Conservation (phyloP, 495 filamentous ascomycete genomes). For the Aspergillus leporis region DNA sequence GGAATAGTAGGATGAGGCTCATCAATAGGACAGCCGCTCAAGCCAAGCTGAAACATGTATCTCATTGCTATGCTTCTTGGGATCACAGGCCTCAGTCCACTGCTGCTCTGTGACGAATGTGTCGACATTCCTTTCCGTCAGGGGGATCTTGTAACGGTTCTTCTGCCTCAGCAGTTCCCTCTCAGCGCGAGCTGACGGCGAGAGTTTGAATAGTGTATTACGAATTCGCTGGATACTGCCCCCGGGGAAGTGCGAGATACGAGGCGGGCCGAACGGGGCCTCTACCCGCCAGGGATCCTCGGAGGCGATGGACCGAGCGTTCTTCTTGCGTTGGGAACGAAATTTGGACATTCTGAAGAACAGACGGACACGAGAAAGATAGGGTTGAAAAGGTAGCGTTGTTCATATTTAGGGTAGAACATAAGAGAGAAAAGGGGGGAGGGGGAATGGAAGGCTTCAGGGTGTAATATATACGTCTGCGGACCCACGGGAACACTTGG, state of each 20-base stretch:
- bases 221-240: conserved; percentile 40
- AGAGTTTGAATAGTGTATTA: conserved; percentile 38
- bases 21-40: conserved; percentile 53
- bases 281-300: conserved; percentile 39
- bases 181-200: conserved; percentile 40
- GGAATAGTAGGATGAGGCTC: neutral
- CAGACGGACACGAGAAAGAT: neutral
- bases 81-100: conserved; percentile 57
- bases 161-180: conserved; percentile 42
- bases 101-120: conserved; percentile 44
- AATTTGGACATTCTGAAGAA: conserved; percentile 30
- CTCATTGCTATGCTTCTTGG: conserved; percentile 55
- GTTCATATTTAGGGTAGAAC: conserved; percentile 1
- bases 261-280: conserved; percentile 43
- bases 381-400: neutral
- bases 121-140: conserved; percentile 48
- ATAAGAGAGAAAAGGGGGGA: neutral
- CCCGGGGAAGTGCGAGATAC: conserved; percentile 29
- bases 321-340: conserved; percentile 29
- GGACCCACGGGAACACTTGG: neutral
- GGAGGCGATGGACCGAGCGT: conserved; percentile 27
- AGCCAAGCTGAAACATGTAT: conserved; percentile 70
- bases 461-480: conserved; percentile 3
- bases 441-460: neutral
- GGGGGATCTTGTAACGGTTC: conserved; percentile 41